Conservation (phyloP, 208 protist species). For the Angomonas ambiguus region DNA sequence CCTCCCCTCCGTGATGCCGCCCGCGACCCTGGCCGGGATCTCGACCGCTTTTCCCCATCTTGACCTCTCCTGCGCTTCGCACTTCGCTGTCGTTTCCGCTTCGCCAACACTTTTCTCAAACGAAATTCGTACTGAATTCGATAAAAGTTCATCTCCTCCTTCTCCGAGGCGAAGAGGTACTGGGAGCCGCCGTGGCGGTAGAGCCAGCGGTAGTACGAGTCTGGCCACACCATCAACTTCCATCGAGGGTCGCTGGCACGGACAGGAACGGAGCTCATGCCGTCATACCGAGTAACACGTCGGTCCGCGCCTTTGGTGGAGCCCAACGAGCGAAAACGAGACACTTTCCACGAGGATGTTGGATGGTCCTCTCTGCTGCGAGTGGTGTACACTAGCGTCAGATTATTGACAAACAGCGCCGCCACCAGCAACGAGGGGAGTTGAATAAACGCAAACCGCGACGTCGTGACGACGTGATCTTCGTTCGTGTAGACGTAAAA, state of each 20-base stretch:
- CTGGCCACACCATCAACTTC: slow-evolving; percentile 84
- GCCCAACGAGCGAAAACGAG: too few species aligned
- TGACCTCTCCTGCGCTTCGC: background rate
- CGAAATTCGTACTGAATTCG: slow-evolving; percentile 65
- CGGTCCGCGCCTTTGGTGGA: too few species aligned
- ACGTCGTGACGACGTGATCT: slow-evolving; percentile 18
- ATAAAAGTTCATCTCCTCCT: slow-evolving; percentile 73
- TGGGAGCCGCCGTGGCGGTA: slow-evolving; percentile 80
- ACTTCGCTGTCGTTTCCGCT: slow-evolving; percentile 31
- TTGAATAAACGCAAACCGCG: slow-evolving; percentile 59
- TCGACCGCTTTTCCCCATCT: background rate
- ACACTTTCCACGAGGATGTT: too few species aligned
- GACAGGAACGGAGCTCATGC: slow-evolving; percentile 38
- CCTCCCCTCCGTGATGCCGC: background rate
- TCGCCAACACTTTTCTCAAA: slow-evolving; percentile 50
- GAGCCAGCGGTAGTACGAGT: slow-evolving; percentile 84
- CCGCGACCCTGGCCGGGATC: background rate
- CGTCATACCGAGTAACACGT: background rate
- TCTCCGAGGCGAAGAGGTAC: slow-evolving; percentile 83
- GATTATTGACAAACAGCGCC: slow-evolving; percentile 74
- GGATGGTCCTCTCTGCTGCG: slow-evolving; percentile 43
- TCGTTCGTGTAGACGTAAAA: slow-evolving; percentile 46
- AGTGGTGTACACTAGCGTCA: slow-evolving; percentile 83
- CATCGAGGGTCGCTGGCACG: slow-evolving; percentile 65
- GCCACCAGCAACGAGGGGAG: slow-evolving; percentile 64